Base-by-base conservation (phyloP, 1,284 basidiomycete genomes). In the Melampsora occidentalis region DNA sequence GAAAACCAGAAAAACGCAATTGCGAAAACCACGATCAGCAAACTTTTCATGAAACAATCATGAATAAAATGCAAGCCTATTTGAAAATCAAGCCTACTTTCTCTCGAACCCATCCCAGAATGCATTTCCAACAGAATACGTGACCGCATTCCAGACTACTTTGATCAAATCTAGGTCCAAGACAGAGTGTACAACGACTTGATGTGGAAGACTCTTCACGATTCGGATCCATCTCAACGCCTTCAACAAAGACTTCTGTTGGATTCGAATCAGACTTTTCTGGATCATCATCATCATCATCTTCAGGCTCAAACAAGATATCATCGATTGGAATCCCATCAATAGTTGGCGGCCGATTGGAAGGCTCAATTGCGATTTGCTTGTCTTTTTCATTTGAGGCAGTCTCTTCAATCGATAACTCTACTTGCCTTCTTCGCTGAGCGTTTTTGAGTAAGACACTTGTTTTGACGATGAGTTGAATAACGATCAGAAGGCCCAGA, bases 141-240 rank as follows among this genome's bases (percentile, higher is more conserved):
- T 76, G 73, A 28, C 73, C 73, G 46, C 73, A 76, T 53, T 76
- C 73, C 20, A 76, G 28, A 69, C 73, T 76, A 35, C 65, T 69
- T 28, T 69, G 73, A 35, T 76, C 28, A 5, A 49, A 46, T 5
- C 57, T 25, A 76, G 53, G 57, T 1, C 66, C 73, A 61, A 76
- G 62, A 28, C 73, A 76, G 5, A 76, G 28, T n/a, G 73, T 69
- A 64, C 73, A 76, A 22, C 73, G 57, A 14, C 59, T 20, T 3
- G 73, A 49, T 2, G 12, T 49, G 42, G 42, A 46, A 9, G 53
- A 57, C 53, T 57, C 53, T 2, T 57, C 53, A 2, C 53, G n/a
- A 22, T 22, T 28, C 16, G 53, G 53, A 63, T 28, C 65, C 64
- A 10, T 75, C 57, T 61, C 63, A 65, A 75, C 72, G 9, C 66